These are phyloP conservation scores for Solanum bulbocastanum DNA, from an alignment of 257 asterid genomes.

Conservation along the genomic window DNA sequence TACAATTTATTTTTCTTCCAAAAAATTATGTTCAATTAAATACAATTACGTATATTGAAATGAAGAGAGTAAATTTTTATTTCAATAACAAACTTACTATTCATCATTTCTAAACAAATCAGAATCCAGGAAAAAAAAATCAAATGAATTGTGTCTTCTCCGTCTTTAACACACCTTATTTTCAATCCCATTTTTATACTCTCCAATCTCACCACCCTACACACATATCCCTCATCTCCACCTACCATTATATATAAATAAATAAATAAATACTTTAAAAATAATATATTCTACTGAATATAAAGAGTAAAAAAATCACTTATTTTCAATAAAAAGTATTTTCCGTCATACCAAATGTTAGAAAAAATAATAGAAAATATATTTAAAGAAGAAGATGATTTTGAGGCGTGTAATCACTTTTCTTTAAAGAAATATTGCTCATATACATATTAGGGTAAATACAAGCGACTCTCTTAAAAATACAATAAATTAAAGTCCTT, in stretches of 20 bases:
- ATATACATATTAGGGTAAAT: too few relatives aligned
- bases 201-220: neutral
- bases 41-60: too few relatives aligned
- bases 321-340: neutral
- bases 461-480: neutral
- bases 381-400: neutral
- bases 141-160: neutral
- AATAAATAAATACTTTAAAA: too few relatives aligned
- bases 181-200: too few relatives aligned
- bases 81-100: neutral
- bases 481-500: too few relatives aligned
- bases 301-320: neutral
- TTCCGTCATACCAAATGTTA: neutral
- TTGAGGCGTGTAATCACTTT: neutral
- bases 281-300: too few relatives aligned
- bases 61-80: too few relatives aligned
- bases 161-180: neutral
- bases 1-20: neutral
- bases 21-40: too few relatives aligned
- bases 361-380: neutral
- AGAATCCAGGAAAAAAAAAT: neutral
- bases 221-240: neutral
- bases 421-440: neutral
- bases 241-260: neutral
- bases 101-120: neutral